These are phyloP conservation scores for Pseudogymnoascus sp. DNA, from an alignment of 2,329 filamentous ascomycete species.

Conservation along the genomic window DNA sequence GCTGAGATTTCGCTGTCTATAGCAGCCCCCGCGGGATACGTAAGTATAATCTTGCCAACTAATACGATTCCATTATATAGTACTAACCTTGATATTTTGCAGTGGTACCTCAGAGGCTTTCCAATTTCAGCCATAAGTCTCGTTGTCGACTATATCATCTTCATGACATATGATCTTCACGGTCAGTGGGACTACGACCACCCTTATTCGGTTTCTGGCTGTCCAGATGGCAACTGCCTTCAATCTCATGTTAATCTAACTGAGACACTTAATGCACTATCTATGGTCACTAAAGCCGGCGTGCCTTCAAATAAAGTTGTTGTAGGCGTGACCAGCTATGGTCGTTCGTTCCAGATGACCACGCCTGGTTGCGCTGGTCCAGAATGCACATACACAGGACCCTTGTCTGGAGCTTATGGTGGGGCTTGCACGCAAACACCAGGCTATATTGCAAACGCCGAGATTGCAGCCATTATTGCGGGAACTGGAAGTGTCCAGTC, in stretches of 20 bases:
- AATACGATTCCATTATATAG: neutral
- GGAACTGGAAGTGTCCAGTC: slow-evolving; percentile 20
- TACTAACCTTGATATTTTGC: slow-evolving; percentile 12
- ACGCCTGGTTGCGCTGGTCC: slow-evolving; percentile 19
- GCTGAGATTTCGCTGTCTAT: slow-evolving; percentile 18
- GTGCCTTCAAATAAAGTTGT: slow-evolving; percentile 25
- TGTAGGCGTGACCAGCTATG: slow-evolving; percentile 31
- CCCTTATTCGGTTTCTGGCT: slow-evolving; percentile 24
- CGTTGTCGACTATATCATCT: slow-evolving; percentile 22
- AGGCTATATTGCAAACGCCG: slow-evolving; percentile 30
- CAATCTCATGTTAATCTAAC: slow-evolving; percentile 32
- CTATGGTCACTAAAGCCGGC: slow-evolving; percentile 33
- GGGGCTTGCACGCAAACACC: slow-evolving; percentile 28
- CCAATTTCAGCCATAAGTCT: slow-evolving; percentile 14
- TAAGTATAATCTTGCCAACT: neutral
- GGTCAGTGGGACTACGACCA: slow-evolving; percentile 35
- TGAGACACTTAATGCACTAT: slow-evolving; percentile 27
- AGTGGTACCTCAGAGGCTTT: slow-evolving; percentile 26
- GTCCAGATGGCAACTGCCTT: slow-evolving; percentile 26
- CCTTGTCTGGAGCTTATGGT: slow-evolving; percentile 21
- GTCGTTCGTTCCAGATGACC: slow-evolving; percentile 30
- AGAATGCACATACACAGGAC: slow-evolving; percentile 23
- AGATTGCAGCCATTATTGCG: slow-evolving; percentile 28
- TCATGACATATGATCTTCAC: slow-evolving; percentile 28
- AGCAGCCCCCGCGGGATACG: slow-evolving; percentile 26